phyloP scores from a whole-genome alignment of 306 rosid species.

The Dicorynia guianensis region DNA sequence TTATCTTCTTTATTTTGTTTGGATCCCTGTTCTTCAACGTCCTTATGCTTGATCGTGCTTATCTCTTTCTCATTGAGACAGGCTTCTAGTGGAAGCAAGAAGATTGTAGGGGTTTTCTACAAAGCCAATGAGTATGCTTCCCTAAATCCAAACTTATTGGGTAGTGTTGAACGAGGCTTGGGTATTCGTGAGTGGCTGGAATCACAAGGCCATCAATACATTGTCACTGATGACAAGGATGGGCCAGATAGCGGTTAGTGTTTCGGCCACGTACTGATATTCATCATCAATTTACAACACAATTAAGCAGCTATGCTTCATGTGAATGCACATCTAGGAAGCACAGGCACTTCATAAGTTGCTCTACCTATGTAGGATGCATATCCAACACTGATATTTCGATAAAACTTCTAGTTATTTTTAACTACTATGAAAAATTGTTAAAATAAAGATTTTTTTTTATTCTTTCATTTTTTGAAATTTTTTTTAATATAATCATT shows the following conservation, averaged over 20 bases:
- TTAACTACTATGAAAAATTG: no score
- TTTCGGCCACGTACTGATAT: neutral
- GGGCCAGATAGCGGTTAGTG: slow-evolving; percentile 79
- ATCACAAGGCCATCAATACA: slow-evolving; percentile 88
- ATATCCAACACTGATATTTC: no score
- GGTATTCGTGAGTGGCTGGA: slow-evolving; percentile 93
- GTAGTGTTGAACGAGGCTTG: slow-evolving; percentile 84
- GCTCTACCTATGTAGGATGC: no score
- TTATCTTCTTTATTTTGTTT: neutral
- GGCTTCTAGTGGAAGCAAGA: slow-evolving; percentile 83
- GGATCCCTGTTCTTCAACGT: neutral
- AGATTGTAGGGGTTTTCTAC: slow-evolving; percentile 96
- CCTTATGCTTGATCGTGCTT: neutral
- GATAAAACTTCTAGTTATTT: no score
- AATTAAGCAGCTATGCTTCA: neutral
- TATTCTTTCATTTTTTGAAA: no score
- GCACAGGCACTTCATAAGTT: no score
- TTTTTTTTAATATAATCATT: no score
- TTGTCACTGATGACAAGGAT: slow-evolving; percentile 95
- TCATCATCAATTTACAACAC: neutral
- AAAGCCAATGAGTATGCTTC: slow-evolving; percentile 85
- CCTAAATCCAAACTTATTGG: slow-evolving; percentile 85
- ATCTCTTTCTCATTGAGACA: slow-evolving; percentile 37
- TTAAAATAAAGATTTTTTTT: no score
- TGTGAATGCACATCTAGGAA: neutral